A percentile compares a stretch with the other conserved stretches of the same genome.
phyloP scores from a whole-genome alignment of 306 rosid genomes.

The Dalbergia cochinchinensis region DNA sequence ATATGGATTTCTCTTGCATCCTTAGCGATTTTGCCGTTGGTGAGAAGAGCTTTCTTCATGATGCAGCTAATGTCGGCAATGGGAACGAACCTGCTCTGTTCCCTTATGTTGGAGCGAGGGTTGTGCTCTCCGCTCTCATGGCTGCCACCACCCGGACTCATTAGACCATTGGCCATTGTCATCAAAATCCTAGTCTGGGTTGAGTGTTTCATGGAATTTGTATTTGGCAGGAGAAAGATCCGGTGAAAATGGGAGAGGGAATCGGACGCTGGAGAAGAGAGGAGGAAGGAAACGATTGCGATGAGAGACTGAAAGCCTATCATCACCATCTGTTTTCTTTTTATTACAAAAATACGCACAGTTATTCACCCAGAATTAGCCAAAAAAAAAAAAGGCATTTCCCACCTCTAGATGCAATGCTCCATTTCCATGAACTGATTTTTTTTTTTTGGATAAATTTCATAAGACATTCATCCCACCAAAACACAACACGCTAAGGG shows the following conservation, averaged over 20 bases:
- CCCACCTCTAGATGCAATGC: too few relatives aligned
- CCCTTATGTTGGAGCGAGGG: constrained; percentile 86
- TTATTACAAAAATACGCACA: constrained; percentile 23
- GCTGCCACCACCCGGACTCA: constrained; percentile 88
- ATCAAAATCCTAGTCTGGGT: constrained; percentile 57
- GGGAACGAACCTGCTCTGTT: constrained; percentile 91
- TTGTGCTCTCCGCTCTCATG: constrained; percentile 92
- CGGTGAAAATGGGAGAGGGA: constrained; percentile 60
- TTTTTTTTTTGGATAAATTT: too few relatives aligned
- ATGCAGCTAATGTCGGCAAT: constrained; percentile 93
- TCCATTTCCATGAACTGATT: too few relatives aligned
- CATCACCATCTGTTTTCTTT: constrained; percentile 89
- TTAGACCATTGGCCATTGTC: constrained; percentile 79
- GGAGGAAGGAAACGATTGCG: constrained; percentile 81
- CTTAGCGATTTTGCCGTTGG: constrained; percentile 95
- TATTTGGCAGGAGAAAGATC: constrained; percentile 85
- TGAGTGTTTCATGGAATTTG: constrained; percentile 46
- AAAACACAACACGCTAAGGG: too few relatives aligned
- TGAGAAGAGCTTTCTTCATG: constrained; percentile 98
- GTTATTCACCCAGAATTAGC: too few relatives aligned
- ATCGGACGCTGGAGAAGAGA: constrained; percentile 99
- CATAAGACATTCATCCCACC: too few relatives aligned
- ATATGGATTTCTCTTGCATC: constrained; percentile 79
- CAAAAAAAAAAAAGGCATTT: too few relatives aligned
- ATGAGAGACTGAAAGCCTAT: constrained; percentile 70